Evolutionary conservation across 2,329 filamentous ascomycete genomes (phyloP), one percentile per base, ranked within the genome.

Genomic region (Iodosphaeria phyllophila): DNA sequence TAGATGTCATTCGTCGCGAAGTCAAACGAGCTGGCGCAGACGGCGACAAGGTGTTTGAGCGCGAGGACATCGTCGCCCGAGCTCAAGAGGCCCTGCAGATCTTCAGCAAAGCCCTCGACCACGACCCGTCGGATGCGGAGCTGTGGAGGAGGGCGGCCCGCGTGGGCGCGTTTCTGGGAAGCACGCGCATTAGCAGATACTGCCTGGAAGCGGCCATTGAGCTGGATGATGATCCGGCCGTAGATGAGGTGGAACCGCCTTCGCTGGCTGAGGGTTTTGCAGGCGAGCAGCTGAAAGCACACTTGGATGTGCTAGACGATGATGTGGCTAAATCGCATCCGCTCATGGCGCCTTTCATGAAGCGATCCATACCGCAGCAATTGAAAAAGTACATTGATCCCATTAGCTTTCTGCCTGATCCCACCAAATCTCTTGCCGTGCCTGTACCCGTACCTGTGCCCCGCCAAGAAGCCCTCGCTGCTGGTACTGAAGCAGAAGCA

Each of bases 1-100:
- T 98, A n/a, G 86, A 98, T 44, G 56, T 53, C 29, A 66, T 75
- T 35, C 71, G 60, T 37, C 53, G 66, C 46, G 59, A 51, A 23
- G 46, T 54, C 8, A 52, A 51, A 16, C 32, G 36, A 3, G 30
- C 38, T 7, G 32, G 36, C 5, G 30, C 32, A 10, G 34, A 43
- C 10, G 35, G 35, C 6, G 31, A 36, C 4, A 36, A 44, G 6
- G 44, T 50, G 6, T 47, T 60, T 11, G 37, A 45, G 6, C 45
- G 51, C n/a, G 33, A 47, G 4, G 43, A 44, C 3, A 46, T 56
- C 3, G 36, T 47, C 9, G 35, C 41, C 2, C 47, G 47, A 5
- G 56, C 54, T 8, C 47, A 46, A 14, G 50, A 51, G 28, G 60
- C 69, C 0, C 44, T 74, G 5, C 49, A 61, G 29, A 60, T 67